Evolutionary conservation across 2,329 filamentous ascomycete species (phyloP), one percentile per base, ranked within the genome.

Genomic region (Rhinocladiella mackenziei): DNA sequence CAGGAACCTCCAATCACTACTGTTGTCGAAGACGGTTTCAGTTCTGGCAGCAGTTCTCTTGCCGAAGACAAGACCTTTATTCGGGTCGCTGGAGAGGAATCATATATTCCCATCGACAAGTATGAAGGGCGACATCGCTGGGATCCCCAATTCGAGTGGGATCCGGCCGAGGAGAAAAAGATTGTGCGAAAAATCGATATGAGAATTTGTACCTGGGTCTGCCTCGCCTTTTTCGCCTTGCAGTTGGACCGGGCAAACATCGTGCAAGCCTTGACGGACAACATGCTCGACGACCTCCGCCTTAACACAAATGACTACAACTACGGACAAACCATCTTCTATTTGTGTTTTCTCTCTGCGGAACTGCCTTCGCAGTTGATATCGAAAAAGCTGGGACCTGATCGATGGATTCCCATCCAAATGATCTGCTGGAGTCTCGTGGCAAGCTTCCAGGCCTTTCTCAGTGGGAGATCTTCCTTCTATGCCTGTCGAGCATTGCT

Each of bases 161-260:
- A 43, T 11, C 48, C 30, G 15, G 40, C 48, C 5, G 56, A 56
- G 46, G 54, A 58, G 47, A 52, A 44, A 29, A 50, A 28, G 17
- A 35, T 58, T 8, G 51, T 55, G 10, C 39, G 54, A 31, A 57
- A 56, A 39, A 42, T 49, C 25, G 40, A 45, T 25, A 23, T 43
- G 4, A 41, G 34, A 34, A 57, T 63, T 43, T 61, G 57, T 38
- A 41, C 56, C 3, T 63, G 44, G 53, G 50, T 52, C 17, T 35
- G 32, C 18, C 8, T 35, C 7, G 22, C 77, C 74, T 80, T 80
- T 60, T 77, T 80, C 39, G 76, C 72, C 0, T 63, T 81, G 2
- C 74, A 81, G 55, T 63, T 81, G 2, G 77, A 80, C 56, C 67
- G 78, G 30, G 75, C 76, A 22, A 81, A 81, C 55, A 65, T 81